phyloP scores from a whole-genome alignment of 1,284 basidiomycete species.

The Veloboletus limbatus region DNA sequence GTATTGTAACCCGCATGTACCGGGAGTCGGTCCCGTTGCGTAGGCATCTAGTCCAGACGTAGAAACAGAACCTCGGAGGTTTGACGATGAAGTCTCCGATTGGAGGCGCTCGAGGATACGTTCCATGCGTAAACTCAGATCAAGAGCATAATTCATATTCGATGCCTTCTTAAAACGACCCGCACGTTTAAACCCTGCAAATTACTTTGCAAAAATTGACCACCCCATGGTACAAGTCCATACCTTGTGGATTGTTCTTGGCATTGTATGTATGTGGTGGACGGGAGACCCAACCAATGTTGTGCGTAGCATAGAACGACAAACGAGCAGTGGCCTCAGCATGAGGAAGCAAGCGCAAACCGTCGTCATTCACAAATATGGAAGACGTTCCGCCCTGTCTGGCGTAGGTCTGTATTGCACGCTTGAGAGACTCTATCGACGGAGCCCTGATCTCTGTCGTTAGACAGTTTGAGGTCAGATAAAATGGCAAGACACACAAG shows the following conservation, averaged over 20 bases:
- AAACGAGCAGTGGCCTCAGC: constrained; percentile 63
- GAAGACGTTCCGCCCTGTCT: constrained; percentile 76
- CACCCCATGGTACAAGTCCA: neutral
- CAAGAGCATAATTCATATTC: constrained; percentile 85
- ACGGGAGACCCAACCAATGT: constrained; percentile 81
- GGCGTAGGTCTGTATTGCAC: constrained; percentile 84
- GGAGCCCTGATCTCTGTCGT: constrained; percentile 48
- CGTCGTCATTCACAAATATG: constrained; percentile 79
- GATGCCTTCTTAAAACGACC: constrained; percentile 90
- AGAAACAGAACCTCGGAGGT: constrained; percentile 23
- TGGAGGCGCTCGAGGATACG: constrained; percentile 33
- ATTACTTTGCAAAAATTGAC: neutral
- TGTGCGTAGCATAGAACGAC: constrained; percentile 76
- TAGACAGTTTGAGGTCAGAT: constrained; percentile 1
- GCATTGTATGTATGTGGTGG: constrained; percentile 59
- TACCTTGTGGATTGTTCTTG: constrained; percentile 34
- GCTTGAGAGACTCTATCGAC: constrained; percentile 78
- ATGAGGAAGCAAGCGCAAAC: constrained; percentile 59
- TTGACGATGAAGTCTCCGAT: constrained; percentile 30
- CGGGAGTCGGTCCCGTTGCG: constrained; percentile 20
- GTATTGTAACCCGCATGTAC: constrained; percentile 31
- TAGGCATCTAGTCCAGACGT: constrained; percentile 19
- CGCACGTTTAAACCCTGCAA: constrained; percentile 69
- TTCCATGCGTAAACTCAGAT: constrained; percentile 71
- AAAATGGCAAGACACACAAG: constrained; percentile 47